A percentile compares a stretch with the other conserved stretches of the same genome.
These are phyloP conservation scores for Lactarius tabidus DNA, from an alignment of 768 basidiomycete genomes.

Conservation along the genomic window DNA sequence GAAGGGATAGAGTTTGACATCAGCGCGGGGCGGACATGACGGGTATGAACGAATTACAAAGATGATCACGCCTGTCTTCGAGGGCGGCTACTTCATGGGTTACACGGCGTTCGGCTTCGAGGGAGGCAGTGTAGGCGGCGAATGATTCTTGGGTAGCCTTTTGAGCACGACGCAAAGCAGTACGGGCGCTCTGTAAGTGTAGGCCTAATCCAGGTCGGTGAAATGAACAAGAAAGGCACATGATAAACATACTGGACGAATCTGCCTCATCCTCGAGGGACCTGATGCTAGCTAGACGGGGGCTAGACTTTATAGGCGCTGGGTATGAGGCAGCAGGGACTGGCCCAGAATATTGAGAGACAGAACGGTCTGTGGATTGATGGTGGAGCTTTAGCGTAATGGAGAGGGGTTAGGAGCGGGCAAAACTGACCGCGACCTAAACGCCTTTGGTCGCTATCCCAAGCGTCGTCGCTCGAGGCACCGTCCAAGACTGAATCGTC, in stretches of 20 bases:
- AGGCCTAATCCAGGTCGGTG: background rate
- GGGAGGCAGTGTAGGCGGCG: constrained; percentile 19
- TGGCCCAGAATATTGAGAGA: constrained; percentile 12
- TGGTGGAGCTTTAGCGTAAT: background rate
- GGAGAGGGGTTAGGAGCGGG: background rate
- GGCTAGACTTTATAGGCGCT: constrained; percentile 17
- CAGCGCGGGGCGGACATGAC: background rate
- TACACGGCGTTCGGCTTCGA: constrained; percentile 23
- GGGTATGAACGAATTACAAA: constrained; percentile 13
- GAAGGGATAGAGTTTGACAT: background rate
- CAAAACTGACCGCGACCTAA: constrained; percentile 14
- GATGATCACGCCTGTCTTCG: constrained; percentile 23
- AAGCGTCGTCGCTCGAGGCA: constrained; percentile 20
- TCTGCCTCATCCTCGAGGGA: constrained; percentile 25
- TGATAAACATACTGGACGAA: constrained; percentile 15
- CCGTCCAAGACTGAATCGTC: constrained; percentile 23
- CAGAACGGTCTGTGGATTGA: constrained; percentile 8
- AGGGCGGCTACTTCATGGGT: constrained; percentile 21
- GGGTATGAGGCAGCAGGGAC: constrained; percentile 6
- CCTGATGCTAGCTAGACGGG: constrained; percentile 17
- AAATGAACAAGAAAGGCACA: background rate
- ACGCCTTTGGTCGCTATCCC: constrained; percentile 17
- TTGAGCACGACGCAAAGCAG: constrained; percentile 24
- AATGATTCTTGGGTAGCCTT: constrained; percentile 25
- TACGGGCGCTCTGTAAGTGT: constrained; percentile 20